phyloP scores from a whole-genome alignment of 371 early-diverging fungal species.

The Lichtheimia ramosa region DNA sequence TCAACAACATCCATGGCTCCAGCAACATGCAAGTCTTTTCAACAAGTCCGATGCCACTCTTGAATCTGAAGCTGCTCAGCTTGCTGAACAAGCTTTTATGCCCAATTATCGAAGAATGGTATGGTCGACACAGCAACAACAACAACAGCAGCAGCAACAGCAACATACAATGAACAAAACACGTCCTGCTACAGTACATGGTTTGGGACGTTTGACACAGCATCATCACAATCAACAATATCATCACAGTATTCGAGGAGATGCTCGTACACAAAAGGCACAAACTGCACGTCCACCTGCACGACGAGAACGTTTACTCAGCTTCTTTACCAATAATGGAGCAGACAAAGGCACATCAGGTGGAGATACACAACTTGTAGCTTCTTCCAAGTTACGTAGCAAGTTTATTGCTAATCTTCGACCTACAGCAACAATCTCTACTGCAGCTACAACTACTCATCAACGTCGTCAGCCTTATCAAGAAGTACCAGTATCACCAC shows the following conservation, averaged over 20 bases:
- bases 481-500: constrained; percentile 1
- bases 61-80: constrained; percentile 10
- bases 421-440: neutral
- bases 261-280: constrained; percentile 9
- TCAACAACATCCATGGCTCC: constrained; percentile 45
- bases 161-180: neutral
- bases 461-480: too few species aligned
- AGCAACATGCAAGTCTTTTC: constrained; percentile 6
- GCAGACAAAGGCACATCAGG: too few species aligned
- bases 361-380: neutral
- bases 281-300: constrained; percentile 3
- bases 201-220: neutral
- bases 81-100: constrained; percentile 8
- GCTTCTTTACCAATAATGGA: constrained; percentile 9
- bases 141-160: neutral
- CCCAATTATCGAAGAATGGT: constrained; percentile 11
- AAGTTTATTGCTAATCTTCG: constrained; percentile 7
- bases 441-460: constrained; percentile 2
- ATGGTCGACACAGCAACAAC: neutral
- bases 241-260: neutral
- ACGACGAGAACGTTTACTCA: constrained; percentile 15
- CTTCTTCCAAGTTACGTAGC: neutral
- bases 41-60: constrained; percentile 10
- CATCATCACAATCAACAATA: neutral
- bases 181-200: constrained; percentile 16